Base-by-base conservation (phyloP, 2,329 filamentous ascomycete species). In the Curvularia lunata region DNA sequence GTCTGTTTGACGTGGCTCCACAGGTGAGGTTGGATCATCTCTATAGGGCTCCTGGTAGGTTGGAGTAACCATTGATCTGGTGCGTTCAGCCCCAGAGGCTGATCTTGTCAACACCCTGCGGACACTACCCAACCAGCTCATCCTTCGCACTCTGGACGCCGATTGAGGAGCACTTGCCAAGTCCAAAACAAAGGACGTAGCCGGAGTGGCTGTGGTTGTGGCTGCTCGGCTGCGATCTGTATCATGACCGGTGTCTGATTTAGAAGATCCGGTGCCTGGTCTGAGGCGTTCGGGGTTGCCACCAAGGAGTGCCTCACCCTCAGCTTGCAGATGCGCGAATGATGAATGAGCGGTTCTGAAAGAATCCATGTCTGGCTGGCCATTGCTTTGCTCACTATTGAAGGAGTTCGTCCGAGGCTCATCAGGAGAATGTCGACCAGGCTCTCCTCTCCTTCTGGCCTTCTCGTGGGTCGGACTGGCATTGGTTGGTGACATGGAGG, bases 301-400 rank as follows among this genome's bases (percentile, higher is more conserved):
- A 4, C 79, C 80, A 25, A 86, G 79, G 1, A 86, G 76, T 3
- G 79, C 78, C 49, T 84, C 80, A 13, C 82, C 81, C 70, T 86
- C 83, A 16, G 78, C 77, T 66, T 83, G 83, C 2, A 82, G 76
- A 21, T 81, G 77, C 8, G 77, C 76, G 51, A 85, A 80, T 0
- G 78, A 81, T 1, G 82, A 81, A 18, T 78, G 77, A 3, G 82
- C 82, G 1, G 83, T 83, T 16, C 76, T 79, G 71, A 83, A 85
- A 1, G 79, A 82, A 38, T 85, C 83, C 4, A 75, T 71, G 45
- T 82, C 81, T 6, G 68, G 74, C 30, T 69, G 66, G 51, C 72
- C 63, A 51, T 69, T 63, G 52, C 72, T 78, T 18, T 70, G 78
- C 59, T 66, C 78, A 70, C 61, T 82, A 63, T 70, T 73, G 12